Evolutionary conservation across 331 rosid genomes (phyloP).

Genomic region (Quercus phellos): DNA sequence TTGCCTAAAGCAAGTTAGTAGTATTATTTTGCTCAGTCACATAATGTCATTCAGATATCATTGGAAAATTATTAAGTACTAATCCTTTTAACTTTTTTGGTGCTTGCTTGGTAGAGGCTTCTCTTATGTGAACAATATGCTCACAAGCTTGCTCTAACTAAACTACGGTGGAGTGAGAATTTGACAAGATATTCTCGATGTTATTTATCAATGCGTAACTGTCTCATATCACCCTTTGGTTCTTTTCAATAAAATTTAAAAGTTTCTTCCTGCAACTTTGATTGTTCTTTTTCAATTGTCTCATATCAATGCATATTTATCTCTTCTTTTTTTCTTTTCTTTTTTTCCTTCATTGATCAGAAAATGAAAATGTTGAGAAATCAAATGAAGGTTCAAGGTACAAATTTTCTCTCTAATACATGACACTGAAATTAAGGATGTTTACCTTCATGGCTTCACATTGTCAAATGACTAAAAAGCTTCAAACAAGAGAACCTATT

Average conservation of each 20-base stretch:
- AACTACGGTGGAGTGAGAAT: slow-evolving; percentile 51
- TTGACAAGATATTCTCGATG: slow-evolving; percentile 48
- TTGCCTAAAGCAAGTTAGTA: slow-evolving; percentile 66
- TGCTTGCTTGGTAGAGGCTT: slow-evolving; percentile 53
- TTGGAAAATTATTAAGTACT: not conserved
- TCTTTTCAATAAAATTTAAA: not conserved
- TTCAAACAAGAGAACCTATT: not conserved
- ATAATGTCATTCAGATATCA: not conserved
- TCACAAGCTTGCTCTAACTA: slow-evolving; percentile 54
- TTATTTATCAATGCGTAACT: slow-evolving; percentile 53
- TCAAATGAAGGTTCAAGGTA: slow-evolving; percentile 33
- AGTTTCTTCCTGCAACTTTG: not conserved
- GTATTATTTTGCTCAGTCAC: not conserved
- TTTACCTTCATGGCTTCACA: not conserved
- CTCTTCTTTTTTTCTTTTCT: not conserved
- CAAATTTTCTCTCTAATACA: not conserved
- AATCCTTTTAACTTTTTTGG: not conserved
- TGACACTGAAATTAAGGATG: not conserved
- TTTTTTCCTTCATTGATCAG: not conserved
- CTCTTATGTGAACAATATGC: slow-evolving; percentile 57
- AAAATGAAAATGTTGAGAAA: slow-evolving; percentile 20
- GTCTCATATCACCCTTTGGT: slow-evolving; percentile 19
- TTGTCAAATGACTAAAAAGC: not conserved
- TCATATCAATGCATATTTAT: not conserved
- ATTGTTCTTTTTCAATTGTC: too few species aligned